Evolutionary conservation across 2,329 filamentous ascomycete genomes (phyloP), one percentile per base, ranked within the genome.

Genomic region (Fusarium coicis): DNA sequence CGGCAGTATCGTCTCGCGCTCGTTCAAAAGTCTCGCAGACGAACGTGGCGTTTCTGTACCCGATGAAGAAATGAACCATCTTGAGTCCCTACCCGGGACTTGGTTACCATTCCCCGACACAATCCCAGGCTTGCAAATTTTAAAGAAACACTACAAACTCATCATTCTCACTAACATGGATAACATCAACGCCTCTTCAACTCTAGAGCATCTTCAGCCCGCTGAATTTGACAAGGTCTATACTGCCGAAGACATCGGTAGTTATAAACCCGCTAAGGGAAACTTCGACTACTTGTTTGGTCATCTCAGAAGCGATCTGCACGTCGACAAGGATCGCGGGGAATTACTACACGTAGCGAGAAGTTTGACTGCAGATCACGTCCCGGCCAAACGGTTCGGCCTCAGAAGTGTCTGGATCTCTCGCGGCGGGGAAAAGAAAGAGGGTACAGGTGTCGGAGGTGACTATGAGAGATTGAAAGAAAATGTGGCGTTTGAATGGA

Each of bases 341-440:
- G 50, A 67, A 2, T 39, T 71, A 10, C 19, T 71, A 9, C 62
- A 71, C 15, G 67, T 70, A 10, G 67, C 68, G 12, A 70, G 67
- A 56, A 71, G 68, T 23, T 36, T 70, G 26, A 71, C 46, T 26
- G 67, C 68, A 14, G 68, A 70, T 42, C 68, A 71, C 21, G 43
- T 70, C 5, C 60, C 67, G 2, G 67, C 67, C 2, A 71, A 71
- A 23, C 16, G 34, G 32, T 23, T 67, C 9, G 55, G 50, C 3
- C 18, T 71, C 1, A 43, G 30, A 8, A 71, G 67, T 14, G 62
- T 71, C 19, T 68, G 67, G 55, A 63, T 71, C 5, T 67, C 62
- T 18, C 40, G 67, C 5, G 67, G 68, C 2, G 67, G 68, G 1
- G 50, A 62, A 10, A 71, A 21, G 18, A 61, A 53, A 14, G 54